A percentile compares a stretch with the other conserved stretches of the same genome.
Conservation (phyloP, 441 rosid species). For the Populus hybrid region DNA sequence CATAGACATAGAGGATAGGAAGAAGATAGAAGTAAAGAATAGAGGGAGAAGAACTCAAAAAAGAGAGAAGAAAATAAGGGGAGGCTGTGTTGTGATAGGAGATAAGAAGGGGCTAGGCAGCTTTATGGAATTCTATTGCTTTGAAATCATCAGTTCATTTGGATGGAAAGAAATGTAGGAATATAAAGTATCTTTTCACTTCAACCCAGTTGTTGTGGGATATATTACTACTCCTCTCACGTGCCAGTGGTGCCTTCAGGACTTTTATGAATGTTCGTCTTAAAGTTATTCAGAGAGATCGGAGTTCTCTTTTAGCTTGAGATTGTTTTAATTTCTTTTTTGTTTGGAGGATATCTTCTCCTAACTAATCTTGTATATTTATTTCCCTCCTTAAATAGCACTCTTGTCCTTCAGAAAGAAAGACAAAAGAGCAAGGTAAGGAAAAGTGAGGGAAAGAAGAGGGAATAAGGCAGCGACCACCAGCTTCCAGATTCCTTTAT, state of each 20-base stretch:
- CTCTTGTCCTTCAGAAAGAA: background rate
- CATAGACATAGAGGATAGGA: background rate
- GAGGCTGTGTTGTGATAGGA: background rate
- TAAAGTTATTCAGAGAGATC: background rate
- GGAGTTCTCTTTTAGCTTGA: background rate
- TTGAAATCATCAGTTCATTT: background rate
- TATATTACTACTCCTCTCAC: too few species aligned
- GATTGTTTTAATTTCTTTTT: background rate
- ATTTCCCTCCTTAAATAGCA: background rate
- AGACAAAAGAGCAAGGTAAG: background rate
- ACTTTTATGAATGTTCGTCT: background rate
- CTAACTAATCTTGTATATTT: background rate
- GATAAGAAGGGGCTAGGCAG: background rate
- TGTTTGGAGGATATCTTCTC: background rate
- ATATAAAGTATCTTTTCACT: too few species aligned
- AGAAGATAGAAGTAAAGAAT: background rate
- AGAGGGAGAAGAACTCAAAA: background rate
- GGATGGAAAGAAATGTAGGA: background rate
- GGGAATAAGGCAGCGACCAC: background rate
- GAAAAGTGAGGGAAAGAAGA: background rate
- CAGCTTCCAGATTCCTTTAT: background rate
- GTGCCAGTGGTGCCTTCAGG: too few species aligned
- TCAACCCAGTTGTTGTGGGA: too few species aligned
- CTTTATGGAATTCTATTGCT: background rate
- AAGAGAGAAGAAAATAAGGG: background rate